Percentiles rank a stretch among this genome's conserved stretches.
phyloP scores from a whole-genome alignment of 371 early-diverging fungal genomes.

The Rhizomucor miehei region DNA sequence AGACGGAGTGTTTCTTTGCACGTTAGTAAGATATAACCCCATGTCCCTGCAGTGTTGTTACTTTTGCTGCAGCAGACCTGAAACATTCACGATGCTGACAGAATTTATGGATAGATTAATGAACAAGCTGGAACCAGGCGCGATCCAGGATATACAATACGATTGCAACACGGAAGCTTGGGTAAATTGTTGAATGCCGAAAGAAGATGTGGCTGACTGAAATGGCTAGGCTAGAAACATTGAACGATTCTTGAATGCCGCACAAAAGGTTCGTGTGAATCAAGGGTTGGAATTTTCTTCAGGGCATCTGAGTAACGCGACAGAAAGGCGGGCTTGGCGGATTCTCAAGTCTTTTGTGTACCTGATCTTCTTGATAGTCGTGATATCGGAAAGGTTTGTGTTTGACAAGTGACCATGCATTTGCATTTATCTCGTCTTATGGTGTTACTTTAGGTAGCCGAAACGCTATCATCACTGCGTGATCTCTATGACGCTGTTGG shows the following conservation, averaged over 20 bases:
- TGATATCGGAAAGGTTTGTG: not conserved
- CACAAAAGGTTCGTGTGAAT: slow-evolving; percentile 19
- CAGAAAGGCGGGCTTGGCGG: not conserved
- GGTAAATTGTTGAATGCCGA: slow-evolving; percentile 5
- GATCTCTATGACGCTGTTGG: not conserved
- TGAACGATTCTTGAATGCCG: slow-evolving; percentile 20
- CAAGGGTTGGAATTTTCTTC: not conserved
- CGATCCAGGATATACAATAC: slow-evolving; percentile 7
- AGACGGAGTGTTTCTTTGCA: slow-evolving; percentile 83
- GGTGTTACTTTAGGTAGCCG: slow-evolving; percentile 4
- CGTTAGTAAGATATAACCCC: slow-evolving; percentile 42
- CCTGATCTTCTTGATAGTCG: not conserved
- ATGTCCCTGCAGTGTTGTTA: slow-evolving; percentile 2
- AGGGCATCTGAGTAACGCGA: no score
- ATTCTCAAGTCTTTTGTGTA: not conserved
- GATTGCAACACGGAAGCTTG: slow-evolving; percentile 3
- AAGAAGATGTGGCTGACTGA: not conserved
- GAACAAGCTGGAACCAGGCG: slow-evolving; percentile 7
- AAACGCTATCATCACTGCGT: slow-evolving; percentile 10
- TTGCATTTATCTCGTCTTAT: not conserved
- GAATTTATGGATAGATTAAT: slow-evolving; percentile 9
- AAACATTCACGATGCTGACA: slow-evolving; percentile 1
- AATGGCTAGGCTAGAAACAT: slow-evolving; percentile 21
- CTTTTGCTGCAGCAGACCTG: not conserved
- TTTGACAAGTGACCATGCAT: no score